Base-by-base conservation (phyloP, 1,284 basidiomycete genomes). In the Microbotryum silenes-acaulis region DNA sequence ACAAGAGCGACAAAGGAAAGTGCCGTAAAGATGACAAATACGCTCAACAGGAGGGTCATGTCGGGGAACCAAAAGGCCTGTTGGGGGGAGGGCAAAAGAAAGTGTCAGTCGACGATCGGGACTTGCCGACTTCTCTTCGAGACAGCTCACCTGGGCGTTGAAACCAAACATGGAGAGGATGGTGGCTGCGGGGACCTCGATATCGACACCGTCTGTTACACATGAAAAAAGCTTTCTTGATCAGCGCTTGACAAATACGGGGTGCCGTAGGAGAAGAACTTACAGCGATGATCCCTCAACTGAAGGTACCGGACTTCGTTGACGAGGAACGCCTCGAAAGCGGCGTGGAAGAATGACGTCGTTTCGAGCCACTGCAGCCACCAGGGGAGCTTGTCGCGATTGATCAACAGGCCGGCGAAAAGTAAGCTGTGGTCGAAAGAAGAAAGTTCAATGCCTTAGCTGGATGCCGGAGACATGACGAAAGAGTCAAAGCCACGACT, bases 51-150 rank as follows among this genome's bases (percentile, higher is more conserved):
- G 0, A 92, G 77, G 1, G 85, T 80, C 53, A 91, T 86, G 74
- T 96, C 91, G 0, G 91, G 91, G 87, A 87, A 94, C 91, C 91
- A 96, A 80, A 92, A 96, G 0, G 91, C 89, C 84, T 93, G 71
- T 6, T 42, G 5, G 37, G 9, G 9, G 16, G 14, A 16, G 5
- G 37, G 57, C 37, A 56, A 56, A 4, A 18, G 5, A 2, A n/a
- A 56, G 51, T 25, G 45, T 51, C 16, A 59, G 56, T 54, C 42
- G 62, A 50, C 54, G 57, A 33, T n/a, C 16, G 44, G 2, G 20
- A 16, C 1, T 2, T 8, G 21, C 6, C 21, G 8, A 9, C 3
- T 4, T 2, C 5, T 12, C 0, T 25, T 6, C n/a, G 53, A 63
- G 9, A 50, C 50, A 18, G 47, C 78, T 62, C 72, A 87, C 87